A percentile compares a stretch with the other conserved stretches of the same genome.
phyloP scores from a whole-genome alignment of 805 yeast species.

The Sugiyamaella floridensis region DNA sequence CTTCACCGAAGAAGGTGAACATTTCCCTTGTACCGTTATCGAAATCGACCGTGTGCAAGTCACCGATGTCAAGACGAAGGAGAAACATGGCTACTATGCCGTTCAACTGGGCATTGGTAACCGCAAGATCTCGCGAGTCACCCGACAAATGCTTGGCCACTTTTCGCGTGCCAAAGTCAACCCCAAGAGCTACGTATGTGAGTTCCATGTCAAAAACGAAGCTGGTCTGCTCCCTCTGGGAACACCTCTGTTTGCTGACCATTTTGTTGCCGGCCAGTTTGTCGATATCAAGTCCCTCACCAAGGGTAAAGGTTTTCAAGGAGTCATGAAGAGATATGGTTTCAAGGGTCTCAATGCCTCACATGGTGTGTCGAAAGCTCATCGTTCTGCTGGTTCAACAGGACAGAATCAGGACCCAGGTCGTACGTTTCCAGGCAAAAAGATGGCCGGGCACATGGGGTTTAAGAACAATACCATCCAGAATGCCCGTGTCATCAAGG shows the following conservation, averaged over 20 bases:
- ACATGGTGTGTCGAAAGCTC: slow-evolving; percentile 91
- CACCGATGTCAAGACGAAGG: slow-evolving; percentile 57
- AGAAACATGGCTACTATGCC: slow-evolving; percentile 74
- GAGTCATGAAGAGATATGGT: slow-evolving; percentile 95
- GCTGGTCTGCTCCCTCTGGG: slow-evolving; percentile 69
- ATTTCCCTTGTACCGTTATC: slow-evolving; percentile 76
- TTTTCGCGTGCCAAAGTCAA: slow-evolving; percentile 73
- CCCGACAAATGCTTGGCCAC: slow-evolving; percentile 64
- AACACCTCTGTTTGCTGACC: slow-evolving; percentile 71
- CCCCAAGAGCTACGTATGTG: slow-evolving; percentile 69
- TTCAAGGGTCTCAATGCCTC: slow-evolving; percentile 86
- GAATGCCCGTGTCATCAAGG: slow-evolving; percentile 69
- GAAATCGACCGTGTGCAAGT: slow-evolving; percentile 89
- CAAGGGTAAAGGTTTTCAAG: slow-evolving; percentile 95
- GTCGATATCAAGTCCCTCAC: slow-evolving; percentile 74
- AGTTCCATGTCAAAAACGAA: slow-evolving; percentile 69
- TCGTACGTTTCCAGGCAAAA: slow-evolving; percentile 91
- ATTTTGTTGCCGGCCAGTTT: slow-evolving; percentile 72
- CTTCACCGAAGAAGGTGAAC: slow-evolving; percentile 59
- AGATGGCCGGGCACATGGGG: slow-evolving; percentile 98
- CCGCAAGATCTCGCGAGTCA: slow-evolving; percentile 53
- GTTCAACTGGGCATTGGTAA: slow-evolving; percentile 83
- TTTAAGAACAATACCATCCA: slow-evolving; percentile 63
- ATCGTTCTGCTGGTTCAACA: slow-evolving; percentile 94
- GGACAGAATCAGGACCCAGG: slow-evolving; percentile 97